phyloP scores from a whole-genome alignment of 768 basidiomycete genomes.

The Auriscalpium orientale region DNA sequence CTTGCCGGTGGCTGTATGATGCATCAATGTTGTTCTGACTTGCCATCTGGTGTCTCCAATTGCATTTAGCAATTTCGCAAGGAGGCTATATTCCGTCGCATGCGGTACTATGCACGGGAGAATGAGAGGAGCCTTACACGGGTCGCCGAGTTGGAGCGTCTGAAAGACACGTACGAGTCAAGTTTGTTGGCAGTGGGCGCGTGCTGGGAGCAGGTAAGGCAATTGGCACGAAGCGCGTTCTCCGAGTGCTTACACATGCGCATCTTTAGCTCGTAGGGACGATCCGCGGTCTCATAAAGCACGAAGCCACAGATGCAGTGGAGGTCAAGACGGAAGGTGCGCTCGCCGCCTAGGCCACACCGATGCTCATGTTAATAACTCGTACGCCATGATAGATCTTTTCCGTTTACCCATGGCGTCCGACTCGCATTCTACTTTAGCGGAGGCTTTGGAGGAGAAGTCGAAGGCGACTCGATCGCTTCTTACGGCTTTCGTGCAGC shows the following conservation, averaged over 20 bases:
- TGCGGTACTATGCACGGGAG: conserved; percentile 77
- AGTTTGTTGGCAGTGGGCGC: conserved; percentile 67
- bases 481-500: conserved; percentile 48
- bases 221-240: conserved; percentile 4
- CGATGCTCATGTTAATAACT: too few relatives aligned
- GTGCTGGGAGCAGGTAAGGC: conserved; percentile 68
- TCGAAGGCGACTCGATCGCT: conserved; percentile 52
- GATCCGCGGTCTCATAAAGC: conserved; percentile 49
- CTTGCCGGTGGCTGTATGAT: not conserved
- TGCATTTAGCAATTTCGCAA: conserved; percentile 68
- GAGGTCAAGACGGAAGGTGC: conserved; percentile 21
- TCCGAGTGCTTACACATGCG: not conserved
- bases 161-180: conserved; percentile 60
- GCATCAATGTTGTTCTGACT: not conserved
- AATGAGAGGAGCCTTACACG: conserved; percentile 54
- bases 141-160: conserved; percentile 57
- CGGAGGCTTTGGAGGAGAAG: conserved; percentile 43
- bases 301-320: conserved; percentile 40
- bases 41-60: not conserved
- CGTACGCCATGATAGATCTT: not conserved
- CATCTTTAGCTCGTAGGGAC: conserved; percentile 52
- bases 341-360: not conserved
- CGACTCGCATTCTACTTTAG: conserved; percentile 16
- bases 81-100: conserved; percentile 77
- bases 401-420: conserved; percentile 1